phyloP scores from a whole-genome alignment of 2,329 filamentous ascomycete genomes.

The Aspergillus vadensis region DNA sequence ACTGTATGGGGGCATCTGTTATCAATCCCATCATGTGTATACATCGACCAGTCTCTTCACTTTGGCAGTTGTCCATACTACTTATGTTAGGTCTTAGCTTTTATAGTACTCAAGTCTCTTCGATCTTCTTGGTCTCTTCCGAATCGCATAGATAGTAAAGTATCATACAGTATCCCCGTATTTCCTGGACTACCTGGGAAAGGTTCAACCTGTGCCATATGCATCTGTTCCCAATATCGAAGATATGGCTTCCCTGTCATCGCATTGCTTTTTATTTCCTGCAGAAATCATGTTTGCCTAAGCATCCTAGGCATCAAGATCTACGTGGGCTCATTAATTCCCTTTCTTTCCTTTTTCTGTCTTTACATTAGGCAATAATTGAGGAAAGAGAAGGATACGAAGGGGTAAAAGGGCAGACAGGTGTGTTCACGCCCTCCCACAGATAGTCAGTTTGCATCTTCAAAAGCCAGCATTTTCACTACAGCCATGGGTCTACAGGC shows the following conservation, averaged over 20 bases:
- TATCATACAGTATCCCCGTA: not conserved
- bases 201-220: not conserved
- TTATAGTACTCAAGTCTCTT: not conserved
- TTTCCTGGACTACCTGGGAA: not conserved
- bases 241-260: slow-evolving; percentile 7
- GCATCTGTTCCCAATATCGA: not conserved
- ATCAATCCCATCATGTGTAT: not conserved
- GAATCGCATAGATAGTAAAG: not conserved
- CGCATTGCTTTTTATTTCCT: slow-evolving; percentile 6
- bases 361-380: not conserved
- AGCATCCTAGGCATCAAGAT: not conserved
- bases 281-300: slow-evolving; percentile 12
- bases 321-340: not conserved
- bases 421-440: not conserved
- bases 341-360: not conserved
- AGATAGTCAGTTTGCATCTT: not conserved
- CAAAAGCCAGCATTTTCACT: slow-evolving; percentile 9
- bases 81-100: not conserved
- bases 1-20: not conserved
- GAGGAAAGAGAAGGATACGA: not conserved
- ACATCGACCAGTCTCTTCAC: not conserved
- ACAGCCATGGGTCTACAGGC: slow-evolving; percentile 11
- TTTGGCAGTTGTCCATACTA: not conserved
- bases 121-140: too few species aligned
- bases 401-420: slow-evolving; percentile 1